Evolutionary conservation across 148 eudicot genomes (phyloP).

Genomic region (Beta vulgaris): DNA sequence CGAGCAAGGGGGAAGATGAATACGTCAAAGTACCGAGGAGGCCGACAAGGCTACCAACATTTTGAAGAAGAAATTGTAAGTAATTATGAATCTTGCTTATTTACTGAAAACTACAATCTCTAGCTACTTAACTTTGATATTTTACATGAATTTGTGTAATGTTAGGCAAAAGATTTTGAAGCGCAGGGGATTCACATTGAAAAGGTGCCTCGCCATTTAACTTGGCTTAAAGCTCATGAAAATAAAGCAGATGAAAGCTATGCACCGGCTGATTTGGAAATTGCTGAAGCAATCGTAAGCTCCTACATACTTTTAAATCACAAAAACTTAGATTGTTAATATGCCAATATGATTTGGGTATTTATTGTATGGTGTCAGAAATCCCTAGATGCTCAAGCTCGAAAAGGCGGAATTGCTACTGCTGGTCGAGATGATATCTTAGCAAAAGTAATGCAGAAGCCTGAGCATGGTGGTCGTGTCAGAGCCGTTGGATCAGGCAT

Average conservation of each 20-base stretch:
- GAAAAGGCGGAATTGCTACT: slow-evolving; percentile 2
- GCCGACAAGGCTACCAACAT: slow-evolving; percentile 11
- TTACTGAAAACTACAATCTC: too few species aligned
- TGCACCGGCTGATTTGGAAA: slow-evolving; percentile 1
- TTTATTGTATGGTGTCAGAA: background rate
- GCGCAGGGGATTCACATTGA: background rate
- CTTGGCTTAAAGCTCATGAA: slow-evolving; percentile 7
- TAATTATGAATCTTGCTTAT: too few species aligned
- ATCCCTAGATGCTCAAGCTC: background rate
- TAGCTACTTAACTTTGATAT: too few species aligned
- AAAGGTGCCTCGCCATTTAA: slow-evolving; percentile 11
- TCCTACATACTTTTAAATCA: background rate
- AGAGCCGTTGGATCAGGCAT: slow-evolving; percentile 17
- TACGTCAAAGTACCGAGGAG: slow-evolving; percentile 10
- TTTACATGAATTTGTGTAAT: background rate
- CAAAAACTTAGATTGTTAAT: background rate
- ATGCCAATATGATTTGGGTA: background rate
- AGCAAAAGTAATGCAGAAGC: slow-evolving; percentile 4
- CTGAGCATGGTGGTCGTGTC: slow-evolving; percentile 14
- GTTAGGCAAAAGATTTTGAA: background rate
- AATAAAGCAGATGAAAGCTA: background rate
- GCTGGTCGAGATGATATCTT: slow-evolving; percentile 16
- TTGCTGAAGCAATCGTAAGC: slow-evolving; percentile 14
- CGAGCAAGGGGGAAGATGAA: background rate
- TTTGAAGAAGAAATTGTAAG: slow-evolving; percentile 9